Evolutionary conservation across 2,329 filamentous ascomycete genomes (phyloP), one percentile per base, ranked within the genome.

Genomic region (Fusarium scirpi): DNA sequence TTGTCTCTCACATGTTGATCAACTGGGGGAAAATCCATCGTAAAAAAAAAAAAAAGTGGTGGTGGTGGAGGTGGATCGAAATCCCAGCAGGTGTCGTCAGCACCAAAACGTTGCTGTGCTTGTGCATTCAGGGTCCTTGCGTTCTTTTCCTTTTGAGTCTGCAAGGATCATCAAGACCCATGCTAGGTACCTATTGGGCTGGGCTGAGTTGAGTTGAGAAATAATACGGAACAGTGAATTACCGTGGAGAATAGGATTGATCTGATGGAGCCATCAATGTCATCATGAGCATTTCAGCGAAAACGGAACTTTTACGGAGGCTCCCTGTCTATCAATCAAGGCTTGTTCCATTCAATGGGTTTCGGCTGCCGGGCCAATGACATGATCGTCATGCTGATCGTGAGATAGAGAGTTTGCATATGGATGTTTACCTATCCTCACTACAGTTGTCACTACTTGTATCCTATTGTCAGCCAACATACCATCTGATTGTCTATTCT

Each of bases 31-130:
- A 48, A 65, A 11, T 52, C 54, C 34, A 38, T 38, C 34, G 47
- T n/a, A n/a, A 53, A 40, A 53, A 52, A n/a, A 53, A 40, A 53
- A 52, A 52, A 45, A 45, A 59, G 55, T 61, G 67, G 61, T 61
- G 58, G 65, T 69, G 32, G 56, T 64, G 63, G 61, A 62, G 62
- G 58, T 58, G 57, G 68, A 49, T 46, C 61, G 41, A 24, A 41
- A 65, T 63, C 65, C 63, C 20, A 55, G 68, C 51, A 64, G 62
- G 63, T 74, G 72, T 75, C 72, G 72, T 74, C 68, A 74, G 72
- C 72, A 70, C 52, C 62, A 64, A 62, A 54, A 49, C 47, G 44
- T 46, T 38, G 18, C 34, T 38, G 18, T 38, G 18, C 34, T 18
- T 38, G 34, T 38, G 34, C 34, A 38, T 38, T 65, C 55, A 65